Evolutionary conservation across 805 yeast species (phyloP), one percentile per base, ranked within the genome.

Genomic region (Pichia eremophila): DNA sequence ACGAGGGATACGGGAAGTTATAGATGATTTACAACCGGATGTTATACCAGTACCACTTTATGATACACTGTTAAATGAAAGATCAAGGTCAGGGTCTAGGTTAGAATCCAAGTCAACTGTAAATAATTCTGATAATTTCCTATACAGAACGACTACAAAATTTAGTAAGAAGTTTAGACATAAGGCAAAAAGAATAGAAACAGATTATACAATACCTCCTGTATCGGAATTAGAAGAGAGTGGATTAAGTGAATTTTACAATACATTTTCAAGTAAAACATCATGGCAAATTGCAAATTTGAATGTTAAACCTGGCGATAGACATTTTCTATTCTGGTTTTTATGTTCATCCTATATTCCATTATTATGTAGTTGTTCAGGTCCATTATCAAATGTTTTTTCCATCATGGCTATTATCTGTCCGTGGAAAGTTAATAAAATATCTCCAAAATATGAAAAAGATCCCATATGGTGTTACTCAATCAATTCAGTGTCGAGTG

Each of bases 311-410:
- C 69, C 69, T 0, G 69, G 69, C 8, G 67, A 65, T n/a, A 37
- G 43, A 1, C 19, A 50, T 18, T 65, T 65, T 39, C 45, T 59
- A 6, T 27, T 61, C 35, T 86, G 95, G 93, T 83, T 83, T 54
- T 56, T 74, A 14, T 63, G 82, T 0, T 79, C 90, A 4, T 74
- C 83, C 3, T 80, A 81, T 54, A 73, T 86, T 53, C 96, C 96
- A 0, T 72, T 87, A 27, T 60, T 83, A 8, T 80, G 90, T 1
- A 88, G 91, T 6, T 84, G 91, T 54, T 57, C 81, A 36, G 95
- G 93, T 0, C 95, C 95, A 0, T 56, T 87, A 28, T 81, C 91
- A 8, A 85, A 85, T 55, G 74, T 85, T 72, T 72, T 80, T 39
- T 83, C 91, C 0, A 69, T 85, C 6, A 79, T 84, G 2, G 86